Base-by-base conservation (phyloP, 129 eudicot genomes). In the Saussurea involucrata region DNA sequence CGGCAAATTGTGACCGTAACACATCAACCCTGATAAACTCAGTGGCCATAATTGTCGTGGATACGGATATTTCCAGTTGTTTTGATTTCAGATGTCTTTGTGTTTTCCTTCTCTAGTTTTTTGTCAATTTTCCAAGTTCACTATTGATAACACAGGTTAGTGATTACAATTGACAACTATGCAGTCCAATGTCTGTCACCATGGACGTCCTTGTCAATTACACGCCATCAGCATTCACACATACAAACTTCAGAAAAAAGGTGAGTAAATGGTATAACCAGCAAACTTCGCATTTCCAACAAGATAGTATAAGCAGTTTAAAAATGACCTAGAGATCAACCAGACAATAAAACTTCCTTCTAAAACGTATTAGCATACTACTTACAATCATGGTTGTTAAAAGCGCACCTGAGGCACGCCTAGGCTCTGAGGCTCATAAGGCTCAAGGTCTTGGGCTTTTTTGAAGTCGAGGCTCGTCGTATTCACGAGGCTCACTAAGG, bases 251-350 rank as follows among this genome's bases (percentile, higher is more conserved):
- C 13, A 27, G n/a, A 18, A 28, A 66, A 29, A 73, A 57, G 64
- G 76, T 1, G 21, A 73, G 20, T 58, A 57, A 21, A 73, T n/a
- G 49, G 67, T 31, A 29, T 27, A 53, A 53, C 77, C 77, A 32
- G 22, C 32, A 71, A 28, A 17, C 34, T 71, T 53, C 8, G 4
- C n/a, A 53, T 17, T 24, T 46, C 37, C 40, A 71, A 42, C 53
- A 68, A 70, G 20, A 70, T 42, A 70, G 57, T 7, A 42, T 25
- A 70, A 40, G 21, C 58, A 70, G 18, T 24, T 69, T 21, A 10
- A 40, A 4, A 40, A 40, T 22, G 13, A 24, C 63, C 13, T 70
- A 21, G 20, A 42, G 74, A 60, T 37, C 63, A 70, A 28, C 25
- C 49, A 70, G 74, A 70, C 74, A 40, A 42, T 70, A 70, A 5